Base-by-base conservation (phyloP, 1,284 basidiomycete genomes). In the Macrocybe sp. region DNA sequence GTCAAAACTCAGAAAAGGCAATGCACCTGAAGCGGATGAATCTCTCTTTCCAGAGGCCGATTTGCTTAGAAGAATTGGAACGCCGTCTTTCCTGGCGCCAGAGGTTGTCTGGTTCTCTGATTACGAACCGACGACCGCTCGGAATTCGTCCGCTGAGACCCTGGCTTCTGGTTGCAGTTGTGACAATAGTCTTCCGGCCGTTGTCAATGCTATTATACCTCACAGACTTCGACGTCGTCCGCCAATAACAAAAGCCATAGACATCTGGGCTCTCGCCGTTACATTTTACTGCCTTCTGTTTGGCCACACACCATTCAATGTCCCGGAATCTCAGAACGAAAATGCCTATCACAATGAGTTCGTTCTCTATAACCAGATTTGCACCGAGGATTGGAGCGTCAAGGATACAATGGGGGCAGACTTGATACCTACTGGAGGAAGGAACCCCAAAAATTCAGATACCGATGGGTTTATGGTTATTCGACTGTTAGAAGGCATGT, bases 261-360 rank as follows among this genome's bases (percentile, higher is more conserved):
- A 99, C 61, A 82, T 99, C n/a, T 99, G 96, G 96, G 95, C 97
- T 0, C 78, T 99, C 6, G 97, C 97, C n/a, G 89, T 98, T 33
- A 99, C 97, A 1, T 73, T 98, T 9, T 99, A 94, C 69, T 97
- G 94, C 61, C 78, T 99, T 39, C 76, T 98, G 1, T 98, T 97
- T 58, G 97, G 93, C 10, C 59, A 57, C 41, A 65, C 62, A 0
- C 65, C 68, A 2, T 72, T 68, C 41, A 59, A 66, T 57, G 22
- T 22, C 22, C 78, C 68, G 64, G 78, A 61, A 10, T 78, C 64
- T 66, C 77, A 55, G 5, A 40, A 52, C 9, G 58, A 58, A 11
- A 79, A 64, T 56, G 81, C 57, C 2, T 59, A 67, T 47, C 65
- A 64, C 40, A 60, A 63, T 38, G 92, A 95, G 68, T 97, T 82